These are phyloP conservation scores for Marasmius sp. DNA, from an alignment of 1,284 basidiomycete species.

Conservation along the genomic window DNA sequence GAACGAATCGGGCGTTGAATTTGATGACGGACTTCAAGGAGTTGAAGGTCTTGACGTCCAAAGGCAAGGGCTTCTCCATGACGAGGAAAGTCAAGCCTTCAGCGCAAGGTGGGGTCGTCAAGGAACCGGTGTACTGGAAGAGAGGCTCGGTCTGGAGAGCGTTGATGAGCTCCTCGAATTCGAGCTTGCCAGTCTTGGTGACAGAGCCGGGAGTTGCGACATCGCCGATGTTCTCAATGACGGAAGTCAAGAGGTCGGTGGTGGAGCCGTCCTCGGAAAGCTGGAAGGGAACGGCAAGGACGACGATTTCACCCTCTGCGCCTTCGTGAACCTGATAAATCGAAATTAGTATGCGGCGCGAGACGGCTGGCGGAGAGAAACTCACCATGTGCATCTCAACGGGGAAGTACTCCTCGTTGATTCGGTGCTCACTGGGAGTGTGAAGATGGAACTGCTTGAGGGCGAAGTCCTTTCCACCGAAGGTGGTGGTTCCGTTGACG, in stretches of 20 bases:
- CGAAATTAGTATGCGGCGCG: not conserved
- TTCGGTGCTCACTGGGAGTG: constrained; percentile 21
- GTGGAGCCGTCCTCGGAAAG: constrained; percentile 19
- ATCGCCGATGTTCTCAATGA: constrained; percentile 16
- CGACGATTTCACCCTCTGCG: constrained; percentile 18
- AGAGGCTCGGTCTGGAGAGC: constrained; percentile 16
- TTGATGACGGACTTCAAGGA: constrained; percentile 9
- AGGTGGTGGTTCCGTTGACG: constrained; percentile 16
- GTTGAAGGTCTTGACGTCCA: constrained; percentile 14
- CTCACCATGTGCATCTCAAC: constrained; percentile 20
- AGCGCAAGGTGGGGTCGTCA: constrained; percentile 21
- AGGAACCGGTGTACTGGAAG: constrained; percentile 21
- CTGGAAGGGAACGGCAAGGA: constrained; percentile 21
- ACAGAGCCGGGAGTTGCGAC: constrained; percentile 16
- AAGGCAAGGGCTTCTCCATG: constrained; percentile 15
- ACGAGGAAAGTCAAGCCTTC: constrained; percentile 22
- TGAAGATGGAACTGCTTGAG: constrained; percentile 22
- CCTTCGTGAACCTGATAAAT: constrained; percentile 13
- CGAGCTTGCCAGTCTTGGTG: constrained; percentile 19
- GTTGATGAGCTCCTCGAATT: constrained; percentile 15
- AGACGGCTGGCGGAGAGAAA: not conserved
- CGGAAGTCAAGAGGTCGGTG: constrained; percentile 17
- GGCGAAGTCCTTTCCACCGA: constrained; percentile 15
- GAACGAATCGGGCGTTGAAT: constrained; percentile 12
- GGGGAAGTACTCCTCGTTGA: constrained; percentile 19